Percentiles rank a stretch among this genome's conserved stretches.
These are phyloP conservation scores for Rasamsonia emersonii DNA, from an alignment of 2,329 filamentous ascomycete genomes.

Conservation along the genomic window DNA sequence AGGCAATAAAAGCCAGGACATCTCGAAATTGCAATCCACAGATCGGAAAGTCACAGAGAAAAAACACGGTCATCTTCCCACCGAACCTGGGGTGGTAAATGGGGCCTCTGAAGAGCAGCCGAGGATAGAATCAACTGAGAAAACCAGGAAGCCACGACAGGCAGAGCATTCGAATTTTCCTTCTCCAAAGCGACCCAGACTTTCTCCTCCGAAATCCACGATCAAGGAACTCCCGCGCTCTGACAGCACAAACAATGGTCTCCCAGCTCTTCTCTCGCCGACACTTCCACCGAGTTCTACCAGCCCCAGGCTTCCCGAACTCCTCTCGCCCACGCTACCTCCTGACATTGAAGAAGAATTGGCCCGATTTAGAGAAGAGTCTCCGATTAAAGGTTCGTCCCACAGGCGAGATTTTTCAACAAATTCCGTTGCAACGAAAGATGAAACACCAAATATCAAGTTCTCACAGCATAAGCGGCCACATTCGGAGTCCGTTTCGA, in stretches of 20 bases:
- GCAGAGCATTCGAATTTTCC: constrained; percentile 16
- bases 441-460: constrained; percentile 13
- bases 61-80: constrained; percentile 1
- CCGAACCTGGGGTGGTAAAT: neutral
- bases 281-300: constrained; percentile 35
- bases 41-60: neutral
- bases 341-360: constrained; percentile 47
- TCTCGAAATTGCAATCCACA: constrained; percentile 9
- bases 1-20: constrained; percentile 14
- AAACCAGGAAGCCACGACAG: constrained; percentile 10
- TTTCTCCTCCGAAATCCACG: constrained; percentile 26
- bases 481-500: constrained; percentile 13
- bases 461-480: constrained; percentile 8
- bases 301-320: constrained; percentile 38
- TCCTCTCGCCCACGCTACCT: constrained; percentile 52
- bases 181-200: constrained; percentile 31
- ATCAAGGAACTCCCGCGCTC: constrained; percentile 15
- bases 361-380: constrained; percentile 31
- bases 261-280: constrained; percentile 31
- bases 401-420: constrained; percentile 12
- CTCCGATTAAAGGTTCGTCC: constrained; percentile 12
- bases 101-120: constrained; percentile 19
- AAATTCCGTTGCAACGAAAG: constrained; percentile 12
- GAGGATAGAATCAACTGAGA: constrained; percentile 15
- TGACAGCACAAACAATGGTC: constrained; percentile 13